These are phyloP conservation scores for Aegilops umbellulata DNA, from an alignment of 176 grass and related monocot species.

Conservation along the genomic window DNA sequence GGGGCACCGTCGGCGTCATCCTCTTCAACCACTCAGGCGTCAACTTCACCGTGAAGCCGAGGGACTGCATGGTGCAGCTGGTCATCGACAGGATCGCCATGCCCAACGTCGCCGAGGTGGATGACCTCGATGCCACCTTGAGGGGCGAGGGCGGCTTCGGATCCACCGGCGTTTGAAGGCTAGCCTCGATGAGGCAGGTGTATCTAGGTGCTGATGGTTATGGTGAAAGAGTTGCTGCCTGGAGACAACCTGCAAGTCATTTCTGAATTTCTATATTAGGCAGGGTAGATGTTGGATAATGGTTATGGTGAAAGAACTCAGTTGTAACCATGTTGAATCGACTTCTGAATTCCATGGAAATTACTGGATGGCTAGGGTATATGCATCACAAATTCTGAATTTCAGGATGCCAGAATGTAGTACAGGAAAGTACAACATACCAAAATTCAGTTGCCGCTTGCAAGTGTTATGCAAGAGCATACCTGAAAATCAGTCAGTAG, in stretches of 20 bases:
- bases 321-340: neutral
- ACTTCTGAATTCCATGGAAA: neutral
- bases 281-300: neutral
- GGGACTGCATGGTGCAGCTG: slow-evolving; percentile 50
- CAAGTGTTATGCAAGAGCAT: no score
- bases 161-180: slow-evolving; percentile 43
- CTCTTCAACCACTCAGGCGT: slow-evolving; percentile 67
- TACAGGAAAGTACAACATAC: no score
- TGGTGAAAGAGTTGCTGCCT: neutral
- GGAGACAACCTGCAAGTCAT: no score
- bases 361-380: no score
- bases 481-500: no score
- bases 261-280: neutral
- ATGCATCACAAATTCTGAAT: neutral
- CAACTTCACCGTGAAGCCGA: slow-evolving; percentile 41
- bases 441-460: no score
- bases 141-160: slow-evolving; percentile 11
- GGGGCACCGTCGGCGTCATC: slow-evolving; percentile 44
- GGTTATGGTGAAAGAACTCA: neutral
- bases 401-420: neutral
- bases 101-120: slow-evolving; percentile 53
- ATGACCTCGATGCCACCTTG: slow-evolving; percentile 44
- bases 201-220: neutral
- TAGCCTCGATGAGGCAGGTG: no score
- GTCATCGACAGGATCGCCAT: slow-evolving; percentile 46